Conservation (phyloP, 495 filamentous ascomycete species). For the Echria macrotheca region DNA sequence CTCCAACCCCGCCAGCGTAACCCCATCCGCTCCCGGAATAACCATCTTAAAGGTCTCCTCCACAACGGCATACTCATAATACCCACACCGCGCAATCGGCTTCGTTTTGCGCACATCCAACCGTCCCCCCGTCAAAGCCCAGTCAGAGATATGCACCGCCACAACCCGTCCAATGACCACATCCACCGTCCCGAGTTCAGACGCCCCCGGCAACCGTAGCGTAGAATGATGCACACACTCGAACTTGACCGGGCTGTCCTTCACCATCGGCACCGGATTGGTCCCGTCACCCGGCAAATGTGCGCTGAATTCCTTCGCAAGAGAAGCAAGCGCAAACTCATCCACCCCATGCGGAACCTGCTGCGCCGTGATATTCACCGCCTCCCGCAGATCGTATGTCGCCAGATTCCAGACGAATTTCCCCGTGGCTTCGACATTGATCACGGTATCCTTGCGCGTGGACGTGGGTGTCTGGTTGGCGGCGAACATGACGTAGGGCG, state of each 20-base stretch:
- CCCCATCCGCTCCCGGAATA: slow-evolving; percentile 26
- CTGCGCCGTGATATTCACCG: slow-evolving; percentile 47
- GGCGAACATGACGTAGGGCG: slow-evolving; percentile 53
- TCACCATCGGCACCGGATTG: slow-evolving; percentile 43
- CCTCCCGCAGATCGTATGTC: slow-evolving; percentile 47
- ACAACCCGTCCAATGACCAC: slow-evolving; percentile 53
- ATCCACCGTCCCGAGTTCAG: slow-evolving; percentile 50
- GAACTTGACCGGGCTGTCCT: slow-evolving; percentile 48
- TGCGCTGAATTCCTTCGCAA: slow-evolving; percentile 40
- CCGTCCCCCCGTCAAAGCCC: slow-evolving; percentile 42
- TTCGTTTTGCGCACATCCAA: slow-evolving; percentile 49
- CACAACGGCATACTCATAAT: slow-evolving; percentile 51
- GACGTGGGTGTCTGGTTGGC: slow-evolving; percentile 43
- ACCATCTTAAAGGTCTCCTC: slow-evolving; percentile 50
- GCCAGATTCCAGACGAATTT: slow-evolving; percentile 55
- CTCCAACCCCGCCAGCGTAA: slow-evolving; percentile 15
- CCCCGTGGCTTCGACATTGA: slow-evolving; percentile 49
- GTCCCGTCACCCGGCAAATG: slow-evolving; percentile 19
- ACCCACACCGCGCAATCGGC: slow-evolving; percentile 56
- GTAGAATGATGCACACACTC: slow-evolving; percentile 52
- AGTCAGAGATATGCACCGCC: slow-evolving; percentile 49
- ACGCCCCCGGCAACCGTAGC: slow-evolving; percentile 46
- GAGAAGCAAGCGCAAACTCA: slow-evolving; percentile 44
- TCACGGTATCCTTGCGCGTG: slow-evolving; percentile 47
- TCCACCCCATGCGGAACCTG: slow-evolving; percentile 40